Evolutionary conservation across 75 land plant genomes (phyloP).

Genomic region (Azolla pinnata): DNA sequence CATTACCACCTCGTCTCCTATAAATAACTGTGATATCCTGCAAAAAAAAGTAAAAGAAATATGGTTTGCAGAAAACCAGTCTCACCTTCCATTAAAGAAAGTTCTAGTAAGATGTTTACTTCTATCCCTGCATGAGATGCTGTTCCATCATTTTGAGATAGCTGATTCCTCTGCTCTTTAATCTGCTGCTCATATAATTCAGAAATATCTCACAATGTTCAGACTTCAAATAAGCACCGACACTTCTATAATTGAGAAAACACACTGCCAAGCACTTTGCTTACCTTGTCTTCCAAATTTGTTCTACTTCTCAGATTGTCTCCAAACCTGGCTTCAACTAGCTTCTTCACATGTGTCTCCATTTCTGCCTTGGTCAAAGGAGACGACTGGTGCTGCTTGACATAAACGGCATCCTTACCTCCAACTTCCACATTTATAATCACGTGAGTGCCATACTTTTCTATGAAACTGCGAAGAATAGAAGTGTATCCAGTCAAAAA

Average conservation of each 20-base stretch:
- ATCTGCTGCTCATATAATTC: conserved; percentile 12
- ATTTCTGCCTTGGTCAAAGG: conserved; percentile 45
- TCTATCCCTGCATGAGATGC: conserved; percentile 43
- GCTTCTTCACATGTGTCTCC: conserved; percentile 48
- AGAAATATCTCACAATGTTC: no score
- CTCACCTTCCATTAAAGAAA: background rate
- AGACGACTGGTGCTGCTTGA: conserved; percentile 68
- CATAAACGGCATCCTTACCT: conserved; percentile 76
- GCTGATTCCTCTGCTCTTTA: conserved; percentile 22
- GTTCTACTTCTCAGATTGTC: conserved; percentile 4
- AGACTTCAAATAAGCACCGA: no score
- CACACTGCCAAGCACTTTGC: no score
- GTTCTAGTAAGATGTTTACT: no score
- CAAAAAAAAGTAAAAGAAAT: conserved; percentile 4
- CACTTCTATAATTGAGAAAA: no score
- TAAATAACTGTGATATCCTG: conserved; percentile 73
- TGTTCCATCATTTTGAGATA: conserved; percentile 25
- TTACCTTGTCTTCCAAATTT: conserved; percentile 24
- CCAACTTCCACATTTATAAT: conserved; percentile 69
- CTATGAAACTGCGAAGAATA: conserved; percentile 54
- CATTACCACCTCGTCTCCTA: conserved; percentile 61
- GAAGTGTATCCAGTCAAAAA: background rate
- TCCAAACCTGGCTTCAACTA: conserved; percentile 64
- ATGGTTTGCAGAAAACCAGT: background rate
- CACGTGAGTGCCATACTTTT: conserved; percentile 86